Conservation (phyloP, 495 filamentous ascomycete genomes). For the Daldinia caldariorum region DNA sequence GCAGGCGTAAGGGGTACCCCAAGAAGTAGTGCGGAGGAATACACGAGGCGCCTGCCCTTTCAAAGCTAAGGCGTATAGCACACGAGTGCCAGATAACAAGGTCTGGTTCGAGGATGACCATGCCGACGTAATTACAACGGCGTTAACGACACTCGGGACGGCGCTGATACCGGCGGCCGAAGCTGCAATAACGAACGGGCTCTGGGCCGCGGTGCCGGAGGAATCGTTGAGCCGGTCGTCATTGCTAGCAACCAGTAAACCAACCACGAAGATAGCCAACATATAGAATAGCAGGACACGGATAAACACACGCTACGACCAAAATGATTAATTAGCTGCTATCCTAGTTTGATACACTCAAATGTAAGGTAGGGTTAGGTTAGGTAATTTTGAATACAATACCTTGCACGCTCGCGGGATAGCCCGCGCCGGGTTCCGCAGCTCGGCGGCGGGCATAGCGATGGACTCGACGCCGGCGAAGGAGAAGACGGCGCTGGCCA, state of each 20-base stretch:
- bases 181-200: constrained; percentile 78
- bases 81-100: constrained; percentile 68
- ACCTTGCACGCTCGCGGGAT: constrained; percentile 61
- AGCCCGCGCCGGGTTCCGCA: constrained; percentile 63
- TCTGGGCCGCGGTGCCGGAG: constrained; percentile 64
- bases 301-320: constrained; percentile 54
- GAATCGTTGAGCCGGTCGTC: constrained; percentile 65
- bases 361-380: neutral
- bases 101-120: constrained; percentile 75
- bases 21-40: constrained; percentile 66
- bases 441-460: constrained; percentile 71
- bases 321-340: neutral
- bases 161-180: constrained; percentile 69
- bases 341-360: neutral
- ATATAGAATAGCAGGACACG: constrained; percentile 69
- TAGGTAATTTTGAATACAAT: neutral
- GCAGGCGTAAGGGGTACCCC: constrained; percentile 70
- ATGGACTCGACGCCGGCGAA: constrained; percentile 67
- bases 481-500: constrained; percentile 68
- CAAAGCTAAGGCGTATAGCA: constrained; percentile 69
- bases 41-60: constrained; percentile 67
- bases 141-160: constrained; percentile 72
- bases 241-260: constrained; percentile 73
- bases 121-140: constrained; percentile 75
- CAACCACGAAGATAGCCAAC: constrained; percentile 65